These are phyloP conservation scores for Phytophthora fragariaefolia DNA, from an alignment of 352 stramenopile genomes.

Conservation along the genomic window DNA sequence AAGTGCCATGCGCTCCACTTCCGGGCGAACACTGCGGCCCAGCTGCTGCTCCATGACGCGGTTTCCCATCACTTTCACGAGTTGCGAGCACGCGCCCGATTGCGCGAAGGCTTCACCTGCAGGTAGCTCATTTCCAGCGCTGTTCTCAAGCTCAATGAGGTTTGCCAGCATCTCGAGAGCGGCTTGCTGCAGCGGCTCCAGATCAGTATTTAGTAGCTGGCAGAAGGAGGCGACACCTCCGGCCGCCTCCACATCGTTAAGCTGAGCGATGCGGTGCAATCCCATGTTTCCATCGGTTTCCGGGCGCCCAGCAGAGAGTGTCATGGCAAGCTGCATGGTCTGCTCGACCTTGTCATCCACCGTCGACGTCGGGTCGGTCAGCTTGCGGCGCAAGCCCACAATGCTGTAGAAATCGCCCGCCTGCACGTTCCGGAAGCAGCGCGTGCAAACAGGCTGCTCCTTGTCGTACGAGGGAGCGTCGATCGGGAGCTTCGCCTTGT, in stretches of 20 bases:
- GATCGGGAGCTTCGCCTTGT: slow-evolving; percentile 72
- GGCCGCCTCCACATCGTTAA: slow-evolving; percentile 87
- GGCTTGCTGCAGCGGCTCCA: slow-evolving; percentile 61
- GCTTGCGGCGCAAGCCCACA: slow-evolving; percentile 62
- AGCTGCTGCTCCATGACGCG: slow-evolving; percentile 62
- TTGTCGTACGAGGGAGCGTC: slow-evolving; percentile 65
- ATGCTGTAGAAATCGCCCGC: slow-evolving; percentile 79
- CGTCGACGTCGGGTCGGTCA: slow-evolving; percentile 50
- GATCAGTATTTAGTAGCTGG: slow-evolving; percentile 60
- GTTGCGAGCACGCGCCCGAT: slow-evolving; percentile 55
- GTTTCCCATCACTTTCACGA: slow-evolving; percentile 74
- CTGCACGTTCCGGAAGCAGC: slow-evolving; percentile 77
- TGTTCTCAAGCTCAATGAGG: slow-evolving; percentile 78
- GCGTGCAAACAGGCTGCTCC: slow-evolving; percentile 75
- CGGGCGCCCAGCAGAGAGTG: slow-evolving; percentile 62
- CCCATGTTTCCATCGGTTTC: slow-evolving; percentile 75
- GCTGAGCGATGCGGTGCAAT: slow-evolving; percentile 72
- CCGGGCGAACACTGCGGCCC: slow-evolving; percentile 45
- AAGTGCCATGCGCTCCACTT: slow-evolving; percentile 77
- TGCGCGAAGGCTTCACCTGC: slow-evolving; percentile 73
- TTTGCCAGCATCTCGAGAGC: slow-evolving; percentile 80
- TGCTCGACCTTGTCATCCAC: slow-evolving; percentile 76
- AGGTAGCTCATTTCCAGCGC: slow-evolving; percentile 65
- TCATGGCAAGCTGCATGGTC: slow-evolving; percentile 62
- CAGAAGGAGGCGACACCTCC: slow-evolving; percentile 80